Percentiles rank a stretch among this genome's conserved stretches.
These are phyloP conservation scores for Suillus bovinus DNA, from an alignment of 768 basidiomycete genomes.

Conservation along the genomic window DNA sequence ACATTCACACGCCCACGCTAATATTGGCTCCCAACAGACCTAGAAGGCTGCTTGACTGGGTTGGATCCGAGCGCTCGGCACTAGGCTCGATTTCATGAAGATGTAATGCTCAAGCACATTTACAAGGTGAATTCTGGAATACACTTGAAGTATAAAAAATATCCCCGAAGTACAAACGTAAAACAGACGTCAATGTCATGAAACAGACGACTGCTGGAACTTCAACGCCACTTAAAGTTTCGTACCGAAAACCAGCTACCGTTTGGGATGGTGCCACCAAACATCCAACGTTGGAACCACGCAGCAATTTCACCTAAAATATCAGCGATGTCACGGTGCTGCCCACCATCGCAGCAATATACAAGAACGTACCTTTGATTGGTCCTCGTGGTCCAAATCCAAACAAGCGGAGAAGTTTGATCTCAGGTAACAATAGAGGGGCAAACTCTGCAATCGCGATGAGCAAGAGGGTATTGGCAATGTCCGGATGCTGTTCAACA, in stretches of 20 bases:
- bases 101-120: no score
- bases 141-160: neutral
- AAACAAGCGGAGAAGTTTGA: conserved; percentile 29
- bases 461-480: conserved; percentile 28
- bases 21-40: no score
- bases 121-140: neutral
- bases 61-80: no score
- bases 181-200: neutral
- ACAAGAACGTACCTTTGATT: conserved; percentile 28
- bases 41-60: no score
- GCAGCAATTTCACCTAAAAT: neutral
- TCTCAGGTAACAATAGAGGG: conserved; percentile 1
- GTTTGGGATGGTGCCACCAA: neutral
- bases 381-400: conserved; percentile 39
- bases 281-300: neutral
- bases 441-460: conserved; percentile 14
- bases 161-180: neutral
- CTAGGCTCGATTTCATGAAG: no score
- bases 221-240: neutral
- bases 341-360: neutral
- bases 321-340: neutral
- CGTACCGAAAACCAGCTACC: neutral
- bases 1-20: no score
- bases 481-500: conserved; percentile 36
- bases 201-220: neutral